Base-by-base conservation (phyloP, 2,329 filamentous ascomycete species). In the Fusarium acutatum region DNA sequence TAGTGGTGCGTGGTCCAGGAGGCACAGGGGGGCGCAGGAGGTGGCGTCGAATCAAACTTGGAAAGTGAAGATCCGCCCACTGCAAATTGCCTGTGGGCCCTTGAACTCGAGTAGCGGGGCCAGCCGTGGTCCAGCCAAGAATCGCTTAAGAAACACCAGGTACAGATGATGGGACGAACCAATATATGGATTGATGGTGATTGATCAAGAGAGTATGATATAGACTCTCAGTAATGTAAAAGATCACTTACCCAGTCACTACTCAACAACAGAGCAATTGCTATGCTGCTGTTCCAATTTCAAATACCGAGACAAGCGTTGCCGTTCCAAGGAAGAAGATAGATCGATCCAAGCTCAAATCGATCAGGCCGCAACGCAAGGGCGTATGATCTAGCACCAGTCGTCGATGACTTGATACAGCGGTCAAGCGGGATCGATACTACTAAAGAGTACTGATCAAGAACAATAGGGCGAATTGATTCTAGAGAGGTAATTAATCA, bases 11-110 rank as follows among this genome's bases (percentile, higher is more conserved):
- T 76, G 64, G 61, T 69, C 65, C 60, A 71, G 70, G 67, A 77
- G 67, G 63, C 65, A 69, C 73, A 77, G 73, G 74, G 65, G 71
- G 73, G 69, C 71, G 76, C 76, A 78, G 74, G 76, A 77, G 76
- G 76, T 78, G 76, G 76, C 76, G 76, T 74, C 73, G 75, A 72
- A 73, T 73, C 71, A 75, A 74, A 69, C 59, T 71, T 64, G 74
- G 69, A 77, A 72, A 72, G 75, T 74, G 69, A 77, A 73, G 75
- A 77, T 77, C 75, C 74, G 74, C 74, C 72, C 49, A 67, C 65
- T 78, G 74, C 67, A 77, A 77, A 77, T 77, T 77, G 72, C 72
- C 37, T 74, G 75, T 77, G 75, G 75, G 56, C 56, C 58, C 63
- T 52, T 43, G 8, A 40, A 43, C 61, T 63, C 60, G 57, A 73